A percentile compares a stretch with the other conserved stretches of the same genome.
These are phyloP conservation scores for Picochlorum sp. DNA, from an alignment of 139 green algal genomes.

Conservation along the genomic window DNA sequence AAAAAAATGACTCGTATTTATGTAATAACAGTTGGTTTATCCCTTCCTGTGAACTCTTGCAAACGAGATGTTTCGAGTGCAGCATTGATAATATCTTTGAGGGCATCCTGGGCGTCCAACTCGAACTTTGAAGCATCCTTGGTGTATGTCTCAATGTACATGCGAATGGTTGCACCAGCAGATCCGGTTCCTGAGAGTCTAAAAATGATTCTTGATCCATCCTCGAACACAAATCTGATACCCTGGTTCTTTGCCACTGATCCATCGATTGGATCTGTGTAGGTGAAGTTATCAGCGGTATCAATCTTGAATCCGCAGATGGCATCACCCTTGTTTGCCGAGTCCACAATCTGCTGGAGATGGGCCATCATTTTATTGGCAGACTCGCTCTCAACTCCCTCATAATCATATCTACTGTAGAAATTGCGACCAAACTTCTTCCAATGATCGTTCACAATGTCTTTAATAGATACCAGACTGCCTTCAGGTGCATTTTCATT, in stretches of 20 bases:
- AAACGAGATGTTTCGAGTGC: slow-evolving; percentile 77
- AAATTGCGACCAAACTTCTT: slow-evolving; percentile 87
- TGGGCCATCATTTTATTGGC: slow-evolving; percentile 83
- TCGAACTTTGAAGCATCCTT: slow-evolving; percentile 63
- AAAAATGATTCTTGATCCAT: slow-evolving; percentile 96
- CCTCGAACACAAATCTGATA: slow-evolving; percentile 91
- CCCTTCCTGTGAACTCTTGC: slow-evolving; percentile 83
- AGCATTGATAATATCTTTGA: slow-evolving; percentile 61
- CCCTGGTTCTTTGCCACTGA: slow-evolving; percentile 85
- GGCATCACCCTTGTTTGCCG: slow-evolving; percentile 49
- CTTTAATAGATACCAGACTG: slow-evolving; percentile 74
- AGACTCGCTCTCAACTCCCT: slow-evolving; percentile 66
- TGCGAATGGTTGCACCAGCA: slow-evolving; percentile 83
- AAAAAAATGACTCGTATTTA: slow-evolving; percentile 35
- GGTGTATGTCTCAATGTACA: slow-evolving; percentile 99
- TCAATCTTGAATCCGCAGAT: slow-evolving; percentile 70
- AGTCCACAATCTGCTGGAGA: slow-evolving; percentile 57
- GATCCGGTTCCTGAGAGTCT: slow-evolving; percentile 85
- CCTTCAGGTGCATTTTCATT: slow-evolving; percentile 77
- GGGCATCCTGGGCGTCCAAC: slow-evolving; percentile 73
- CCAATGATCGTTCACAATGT: slow-evolving; percentile 93
- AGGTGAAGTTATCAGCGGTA: slow-evolving; percentile 92
- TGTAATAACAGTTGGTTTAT: slow-evolving; percentile 98
- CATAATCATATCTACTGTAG: slow-evolving; percentile 88
- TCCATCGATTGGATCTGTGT: slow-evolving; percentile 95